These are phyloP conservation scores for Pinguiococcus pyrenoidosus DNA, from an alignment of 108 stramenopile genomes.

Conservation along the genomic window DNA sequence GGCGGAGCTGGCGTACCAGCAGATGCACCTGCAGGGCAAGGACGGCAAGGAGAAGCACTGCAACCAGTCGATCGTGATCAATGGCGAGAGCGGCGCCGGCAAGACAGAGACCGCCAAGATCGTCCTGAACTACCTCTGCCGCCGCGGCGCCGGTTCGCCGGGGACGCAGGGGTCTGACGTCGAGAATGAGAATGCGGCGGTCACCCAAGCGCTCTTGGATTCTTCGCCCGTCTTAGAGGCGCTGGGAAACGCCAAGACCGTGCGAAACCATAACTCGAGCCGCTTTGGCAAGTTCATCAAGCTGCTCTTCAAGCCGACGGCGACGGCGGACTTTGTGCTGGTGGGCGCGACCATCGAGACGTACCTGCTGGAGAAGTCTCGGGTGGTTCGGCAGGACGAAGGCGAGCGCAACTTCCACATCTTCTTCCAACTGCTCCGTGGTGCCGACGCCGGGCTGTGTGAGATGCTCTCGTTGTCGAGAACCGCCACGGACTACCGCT, in stretches of 20 bases:
- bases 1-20: no score
- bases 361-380: conserved; percentile 94
- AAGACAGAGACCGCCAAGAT: conserved; percentile 34
- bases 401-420: conserved; percentile 35
- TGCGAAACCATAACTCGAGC: conserved; percentile 39
- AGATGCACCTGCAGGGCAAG: no score
- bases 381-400: conserved; percentile 64
- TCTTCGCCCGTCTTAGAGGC: conserved; percentile 46
- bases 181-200: no score
- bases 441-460: no score
- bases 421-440: conserved; percentile 21
- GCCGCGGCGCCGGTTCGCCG: no score
- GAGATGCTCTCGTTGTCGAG: no score
- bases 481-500: no score
- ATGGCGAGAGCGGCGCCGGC: conserved; percentile 31
- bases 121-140: conserved; percentile 19
- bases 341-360: conserved; percentile 88
- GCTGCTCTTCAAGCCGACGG: conserved; percentile 25
- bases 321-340: no score
- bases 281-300: conserved; percentile 53
- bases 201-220: conserved; percentile 23
- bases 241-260: conserved; percentile 49
- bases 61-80: conserved; percentile 25
- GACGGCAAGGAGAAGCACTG: no score
- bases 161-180: no score